A percentile compares a stretch with the other conserved stretches of the same genome.
phyloP scores from a whole-genome alignment of 1,139 yeast species.

The Sugiyamaella xylanicola region DNA sequence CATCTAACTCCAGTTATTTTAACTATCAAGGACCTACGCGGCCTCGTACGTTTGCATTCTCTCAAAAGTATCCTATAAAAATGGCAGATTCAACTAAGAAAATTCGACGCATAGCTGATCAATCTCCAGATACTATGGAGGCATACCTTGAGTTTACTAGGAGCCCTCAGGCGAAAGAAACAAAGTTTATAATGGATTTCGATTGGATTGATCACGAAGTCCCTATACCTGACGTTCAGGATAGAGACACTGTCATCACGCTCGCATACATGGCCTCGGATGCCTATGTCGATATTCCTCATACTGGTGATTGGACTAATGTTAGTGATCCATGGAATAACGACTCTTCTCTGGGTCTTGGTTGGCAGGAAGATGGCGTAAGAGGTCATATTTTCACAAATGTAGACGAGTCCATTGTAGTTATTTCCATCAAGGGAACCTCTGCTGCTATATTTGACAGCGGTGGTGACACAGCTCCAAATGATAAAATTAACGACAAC shows the following conservation, averaged over 20 bases:
- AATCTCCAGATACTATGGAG: constrained; percentile 67
- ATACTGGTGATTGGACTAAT: constrained; percentile 86
- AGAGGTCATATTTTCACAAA: constrained; percentile 89
- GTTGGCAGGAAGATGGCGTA: constrained; percentile 85
- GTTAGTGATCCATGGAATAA: constrained; percentile 63
- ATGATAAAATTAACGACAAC: constrained; percentile 86
- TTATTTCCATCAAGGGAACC: constrained; percentile 89
- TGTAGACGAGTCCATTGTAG: constrained; percentile 63
- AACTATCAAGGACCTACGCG: neutral
- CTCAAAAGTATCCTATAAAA: constrained; percentile 5
- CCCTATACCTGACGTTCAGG: constrained; percentile 70
- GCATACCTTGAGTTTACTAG: constrained; percentile 64
- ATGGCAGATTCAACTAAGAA: constrained; percentile 25
- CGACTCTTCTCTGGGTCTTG: constrained; percentile 50
- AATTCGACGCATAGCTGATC: constrained; percentile 55
- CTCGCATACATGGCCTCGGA: constrained; percentile 87
- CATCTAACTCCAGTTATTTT: neutral
- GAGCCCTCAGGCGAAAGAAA: constrained; percentile 21
- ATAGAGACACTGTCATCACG: constrained; percentile 68
- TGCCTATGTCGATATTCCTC: constrained; percentile 82
- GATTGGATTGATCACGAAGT: constrained; percentile 43
- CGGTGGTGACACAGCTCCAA: constrained; percentile 74
- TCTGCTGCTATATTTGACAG: constrained; percentile 81
- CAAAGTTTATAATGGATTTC: constrained; percentile 30
- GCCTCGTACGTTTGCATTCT: neutral